Evolutionary conservation across 2,329 filamentous ascomycete species (phyloP).

Genomic region (Phoma sp.): DNA sequence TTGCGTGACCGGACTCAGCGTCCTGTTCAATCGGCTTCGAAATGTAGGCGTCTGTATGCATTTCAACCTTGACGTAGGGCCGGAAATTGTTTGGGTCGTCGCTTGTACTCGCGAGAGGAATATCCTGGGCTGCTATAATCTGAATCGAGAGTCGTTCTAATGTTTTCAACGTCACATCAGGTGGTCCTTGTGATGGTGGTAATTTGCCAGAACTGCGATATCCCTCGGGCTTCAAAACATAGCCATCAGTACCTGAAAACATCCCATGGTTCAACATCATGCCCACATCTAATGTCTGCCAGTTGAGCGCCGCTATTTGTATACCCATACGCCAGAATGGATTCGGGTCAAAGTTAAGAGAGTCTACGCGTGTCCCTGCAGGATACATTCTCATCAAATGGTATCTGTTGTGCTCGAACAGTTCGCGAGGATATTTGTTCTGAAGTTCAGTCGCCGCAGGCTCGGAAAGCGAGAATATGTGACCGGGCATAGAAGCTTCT

Average conservation of each 20-base stretch:
- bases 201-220: neutral
- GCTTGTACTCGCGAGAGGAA: neutral
- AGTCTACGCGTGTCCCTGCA: neutral
- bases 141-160: neutral
- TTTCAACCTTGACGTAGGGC: neutral
- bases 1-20: neutral
- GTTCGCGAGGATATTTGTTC: neutral
- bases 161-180: neutral
- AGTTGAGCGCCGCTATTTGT: neutral
- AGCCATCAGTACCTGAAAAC: neutral
- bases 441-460: neutral
- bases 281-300: neutral
- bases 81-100: neutral
- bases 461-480: neutral
- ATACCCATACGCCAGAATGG: neutral
- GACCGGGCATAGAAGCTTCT: neutral
- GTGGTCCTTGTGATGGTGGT: neutral
- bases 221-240: neutral
- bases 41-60: neutral
- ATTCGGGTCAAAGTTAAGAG: neutral
- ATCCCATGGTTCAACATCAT: neutral
- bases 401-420: neutral
- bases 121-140: neutral
- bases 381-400: neutral
- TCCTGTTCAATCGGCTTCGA: neutral